A percentile compares a stretch with the other conserved stretches of the same genome.
These are phyloP conservation scores for Geranium brycei DNA, from an alignment of 345 rosid genomes.

Conservation along the genomic window DNA sequence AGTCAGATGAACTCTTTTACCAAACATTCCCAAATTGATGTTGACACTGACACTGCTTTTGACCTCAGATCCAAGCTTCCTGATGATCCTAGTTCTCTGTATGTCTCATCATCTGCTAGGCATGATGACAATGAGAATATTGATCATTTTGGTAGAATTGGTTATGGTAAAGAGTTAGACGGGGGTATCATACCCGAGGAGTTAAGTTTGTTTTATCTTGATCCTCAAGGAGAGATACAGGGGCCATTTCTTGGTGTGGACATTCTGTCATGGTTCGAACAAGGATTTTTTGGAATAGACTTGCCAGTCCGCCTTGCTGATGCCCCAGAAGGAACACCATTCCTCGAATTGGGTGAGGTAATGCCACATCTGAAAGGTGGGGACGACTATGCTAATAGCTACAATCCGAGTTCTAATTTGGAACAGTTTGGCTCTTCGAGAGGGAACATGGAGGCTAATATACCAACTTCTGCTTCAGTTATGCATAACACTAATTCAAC, in stretches of 20 bases:
- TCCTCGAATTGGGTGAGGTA: constrained; percentile 49
- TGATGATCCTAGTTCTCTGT: constrained; percentile 35
- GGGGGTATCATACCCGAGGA: constrained; percentile 36
- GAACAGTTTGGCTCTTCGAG: constrained; percentile 27
- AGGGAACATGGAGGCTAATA: constrained; percentile 25
- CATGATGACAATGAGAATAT: constrained; percentile 12
- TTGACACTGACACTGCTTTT: constrained; percentile 13
- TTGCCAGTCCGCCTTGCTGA: constrained; percentile 61
- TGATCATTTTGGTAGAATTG: constrained; percentile 9
- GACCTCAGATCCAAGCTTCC: constrained; percentile 25
- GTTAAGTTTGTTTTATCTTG: constrained; percentile 57
- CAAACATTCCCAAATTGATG: neutral
- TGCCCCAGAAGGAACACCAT: constrained; percentile 66
- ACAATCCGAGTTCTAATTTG: constrained; percentile 16
- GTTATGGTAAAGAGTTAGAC: constrained; percentile 15
- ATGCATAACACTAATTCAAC: constrained; percentile 23
- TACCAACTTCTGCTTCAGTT: constrained; percentile 23
- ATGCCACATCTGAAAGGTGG: constrained; percentile 47
- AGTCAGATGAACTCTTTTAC: no score
- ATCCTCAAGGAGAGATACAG: constrained; percentile 77
- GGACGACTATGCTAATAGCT: constrained; percentile 12
- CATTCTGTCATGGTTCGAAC: constrained; percentile 75
- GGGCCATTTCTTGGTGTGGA: constrained; percentile 77
- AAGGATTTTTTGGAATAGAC: constrained; percentile 82
- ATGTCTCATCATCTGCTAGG: constrained; percentile 23